Base-by-base conservation (phyloP, 805 yeast genomes). In the Metschnikowia arizonensis region DNA sequence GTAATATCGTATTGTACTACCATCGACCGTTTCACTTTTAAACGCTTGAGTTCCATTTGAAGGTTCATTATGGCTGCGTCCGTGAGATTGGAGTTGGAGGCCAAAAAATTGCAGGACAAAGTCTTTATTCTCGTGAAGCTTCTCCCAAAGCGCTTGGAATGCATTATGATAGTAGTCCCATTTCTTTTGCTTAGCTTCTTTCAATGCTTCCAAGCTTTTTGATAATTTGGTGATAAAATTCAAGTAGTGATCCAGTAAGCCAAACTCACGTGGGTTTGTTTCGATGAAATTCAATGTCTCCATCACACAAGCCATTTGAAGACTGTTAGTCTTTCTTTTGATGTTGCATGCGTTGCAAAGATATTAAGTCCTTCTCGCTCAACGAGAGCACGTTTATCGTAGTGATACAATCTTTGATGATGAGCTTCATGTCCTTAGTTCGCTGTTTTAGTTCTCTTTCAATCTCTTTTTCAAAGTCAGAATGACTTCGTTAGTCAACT, bases 21-120 rank as follows among this genome's bases (percentile, higher is more conserved):
- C n/a, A n/a, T n/a, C n/a, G 80, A 75, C 53, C 91, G 81, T 62
- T 81, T 78, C 23, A 69, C 64, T 37, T 76, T 73, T 23, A 90
- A 69, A 45, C 85, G 72, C 14, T 70, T 69, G 42, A 83, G 59
- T 53, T 88, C 89, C 23, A 53, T 50, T 42, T 77, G 73, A 48
- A 82, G 78, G 19, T 76, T 77, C 14, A 62, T 54, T n/a, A 87
- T 51, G 1, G 79, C 72, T 1, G 55, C 41, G 19, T 67, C 65
- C 2, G 81, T 76, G 18, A 86, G 62, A 5, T 74, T 68, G 14
- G 66, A 62, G 50, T 84, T 79, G 0, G 58, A 50, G 33, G 54
- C 58, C n/a, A 76, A 49, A 52, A n/a, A 85, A 83, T 0, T 58
- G 54, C 8, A 62, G 64, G n/a, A 69, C 57, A 43, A 68, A 65